Conservation (phyloP, 805 yeast species). For the Blastobotrys parvus region DNA sequence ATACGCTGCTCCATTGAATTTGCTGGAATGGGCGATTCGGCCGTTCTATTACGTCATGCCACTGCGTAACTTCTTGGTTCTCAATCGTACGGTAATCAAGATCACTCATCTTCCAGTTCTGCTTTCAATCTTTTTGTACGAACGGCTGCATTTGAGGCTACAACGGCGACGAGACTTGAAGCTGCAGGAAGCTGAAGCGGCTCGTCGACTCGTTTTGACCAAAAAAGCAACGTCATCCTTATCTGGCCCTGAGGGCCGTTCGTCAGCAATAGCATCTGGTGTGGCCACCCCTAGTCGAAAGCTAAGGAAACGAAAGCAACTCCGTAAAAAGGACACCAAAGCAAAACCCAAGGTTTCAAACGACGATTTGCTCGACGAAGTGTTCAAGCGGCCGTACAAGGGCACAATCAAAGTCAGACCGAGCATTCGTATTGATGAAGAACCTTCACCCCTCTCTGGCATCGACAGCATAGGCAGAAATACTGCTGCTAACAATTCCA, state of each 20-base stretch:
- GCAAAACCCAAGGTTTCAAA: conserved; percentile 18
- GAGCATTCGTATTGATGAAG: neutral
- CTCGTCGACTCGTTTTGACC: conserved; percentile 7
- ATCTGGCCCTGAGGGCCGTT: neutral
- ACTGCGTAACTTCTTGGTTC: conserved; percentile 22
- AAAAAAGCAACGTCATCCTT: neutral
- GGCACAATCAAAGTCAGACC: conserved; percentile 16
- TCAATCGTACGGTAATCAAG: conserved; percentile 29
- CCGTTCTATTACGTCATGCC: conserved; percentile 28
- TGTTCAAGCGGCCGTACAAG: conserved; percentile 23
- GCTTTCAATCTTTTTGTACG: conserved; percentile 28
- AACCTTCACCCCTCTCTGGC: neutral
- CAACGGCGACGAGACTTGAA: conserved; percentile 3
- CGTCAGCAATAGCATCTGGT: neutral
- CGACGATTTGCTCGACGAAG: conserved; percentile 24
- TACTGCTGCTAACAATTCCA: neutral
- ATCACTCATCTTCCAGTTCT: conserved; percentile 31
- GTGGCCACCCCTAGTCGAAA: neutral
- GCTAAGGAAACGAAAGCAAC: neutral
- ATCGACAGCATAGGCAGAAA: neutral
- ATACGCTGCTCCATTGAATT: conserved; percentile 31
- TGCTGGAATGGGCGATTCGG: conserved; percentile 25
- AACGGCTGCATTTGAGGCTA: conserved; percentile 19
- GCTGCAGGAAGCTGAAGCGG: conserved; percentile 5
- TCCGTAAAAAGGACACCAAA: conserved; percentile 2